A percentile compares a stretch with the other conserved stretches of the same genome.
phyloP scores from a whole-genome alignment of 805 yeast species.

The Starmerella roubikii region DNA sequence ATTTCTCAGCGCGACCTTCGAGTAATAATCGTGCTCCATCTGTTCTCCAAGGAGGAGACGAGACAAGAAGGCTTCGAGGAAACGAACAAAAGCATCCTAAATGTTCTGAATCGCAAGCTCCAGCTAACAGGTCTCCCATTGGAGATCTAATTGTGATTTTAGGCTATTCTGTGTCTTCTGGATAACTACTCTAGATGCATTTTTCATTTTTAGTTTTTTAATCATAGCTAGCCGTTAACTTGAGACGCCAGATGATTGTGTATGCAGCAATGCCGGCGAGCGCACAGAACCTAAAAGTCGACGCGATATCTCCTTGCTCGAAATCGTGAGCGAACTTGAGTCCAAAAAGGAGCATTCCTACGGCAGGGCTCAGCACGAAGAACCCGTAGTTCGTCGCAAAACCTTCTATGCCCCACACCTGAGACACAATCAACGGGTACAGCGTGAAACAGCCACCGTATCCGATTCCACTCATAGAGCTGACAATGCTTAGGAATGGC shows the following conservation, averaged over 20 bases:
- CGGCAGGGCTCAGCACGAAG: constrained; percentile 77
- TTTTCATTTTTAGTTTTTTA: too few relatives aligned
- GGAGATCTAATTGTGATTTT: too few relatives aligned
- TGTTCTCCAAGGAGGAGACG: constrained; percentile 1
- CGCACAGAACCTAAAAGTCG: constrained; percentile 13
- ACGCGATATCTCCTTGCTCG: constrained; percentile 28
- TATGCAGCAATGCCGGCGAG: constrained; percentile 7
- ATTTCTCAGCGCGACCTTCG: background rate
- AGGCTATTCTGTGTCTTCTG: too few relatives aligned
- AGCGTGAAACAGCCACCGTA: constrained; percentile 81
- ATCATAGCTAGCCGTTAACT: too few relatives aligned
- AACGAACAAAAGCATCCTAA: background rate
- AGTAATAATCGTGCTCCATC: constrained; percentile 1
- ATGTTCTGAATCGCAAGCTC: background rate
- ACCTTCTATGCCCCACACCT: constrained; percentile 75
- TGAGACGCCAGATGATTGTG: constrained; percentile 6
- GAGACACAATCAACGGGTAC: constrained; percentile 70
- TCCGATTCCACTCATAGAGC: constrained; percentile 48
- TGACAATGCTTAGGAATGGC: constrained; percentile 21
- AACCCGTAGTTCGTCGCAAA: constrained; percentile 91
- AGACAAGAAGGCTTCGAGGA: background rate
- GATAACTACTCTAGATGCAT: too few relatives aligned
- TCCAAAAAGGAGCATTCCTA: constrained; percentile 61
- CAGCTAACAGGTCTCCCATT: background rate
- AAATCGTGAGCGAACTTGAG: constrained; percentile 51